Conservation (phyloP, 306 rosid genomes). For the Vigna unguiculata region DNA sequence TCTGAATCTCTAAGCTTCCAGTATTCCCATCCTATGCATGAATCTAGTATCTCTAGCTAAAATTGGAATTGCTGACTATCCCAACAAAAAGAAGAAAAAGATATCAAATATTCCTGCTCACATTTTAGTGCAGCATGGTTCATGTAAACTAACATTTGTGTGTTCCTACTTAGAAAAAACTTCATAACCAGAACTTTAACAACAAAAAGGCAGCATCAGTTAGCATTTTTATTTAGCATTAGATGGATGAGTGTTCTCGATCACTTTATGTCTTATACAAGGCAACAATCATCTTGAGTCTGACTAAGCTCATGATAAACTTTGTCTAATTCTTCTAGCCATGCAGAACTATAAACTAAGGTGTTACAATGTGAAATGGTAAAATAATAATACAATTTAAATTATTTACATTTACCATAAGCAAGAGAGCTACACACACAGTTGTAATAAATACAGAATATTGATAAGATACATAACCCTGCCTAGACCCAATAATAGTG, state of each 20-base stretch:
- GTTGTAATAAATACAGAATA: too few relatives aligned
- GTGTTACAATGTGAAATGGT: neutral
- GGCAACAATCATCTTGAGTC: neutral
- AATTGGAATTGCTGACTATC: conserved; percentile 8
- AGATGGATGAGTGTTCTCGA: neutral
- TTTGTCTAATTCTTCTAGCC: neutral
- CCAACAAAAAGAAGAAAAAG: neutral
- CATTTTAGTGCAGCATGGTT: neutral
- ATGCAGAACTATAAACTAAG: neutral
- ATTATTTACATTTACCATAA: too few relatives aligned
- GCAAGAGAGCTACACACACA: too few relatives aligned
- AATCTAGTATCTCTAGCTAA: neutral
- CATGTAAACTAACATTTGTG: neutral
- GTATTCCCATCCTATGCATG: conserved; percentile 9
- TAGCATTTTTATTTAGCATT: neutral
- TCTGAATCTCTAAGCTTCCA: conserved; percentile 14
- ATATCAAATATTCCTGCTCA: neutral
- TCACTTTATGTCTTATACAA: conserved; percentile 11
- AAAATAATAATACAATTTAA: neutral
- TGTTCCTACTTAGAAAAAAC: neutral
- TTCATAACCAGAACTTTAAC: neutral
- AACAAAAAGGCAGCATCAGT: neutral
- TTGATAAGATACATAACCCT: too few relatives aligned
- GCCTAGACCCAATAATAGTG: too few relatives aligned
- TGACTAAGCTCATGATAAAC: neutral